Evolutionary conservation across 805 yeast species (phyloP).

Genomic region (Starmerella bombi): DNA sequence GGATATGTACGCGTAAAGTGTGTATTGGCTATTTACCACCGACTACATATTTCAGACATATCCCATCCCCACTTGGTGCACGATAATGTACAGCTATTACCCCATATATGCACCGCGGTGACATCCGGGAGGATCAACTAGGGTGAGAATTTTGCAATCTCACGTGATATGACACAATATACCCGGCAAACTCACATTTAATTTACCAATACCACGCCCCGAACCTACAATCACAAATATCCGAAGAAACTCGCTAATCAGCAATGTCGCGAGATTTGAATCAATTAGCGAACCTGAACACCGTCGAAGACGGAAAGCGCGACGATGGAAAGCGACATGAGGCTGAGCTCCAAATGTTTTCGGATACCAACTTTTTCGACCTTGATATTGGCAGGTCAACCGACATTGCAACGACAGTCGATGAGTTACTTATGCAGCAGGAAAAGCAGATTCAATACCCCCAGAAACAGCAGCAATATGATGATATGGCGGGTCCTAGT

Average conservation of each 20-base stretch:
- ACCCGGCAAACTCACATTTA: too few relatives aligned
- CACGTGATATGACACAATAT: slow-evolving; percentile 14
- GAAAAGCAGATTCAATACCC: slow-evolving; percentile 29
- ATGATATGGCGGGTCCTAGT: slow-evolving; percentile 15
- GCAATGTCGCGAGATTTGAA: slow-evolving; percentile 10
- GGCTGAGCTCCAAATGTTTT: slow-evolving; percentile 32
- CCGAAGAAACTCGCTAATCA: too few relatives aligned
- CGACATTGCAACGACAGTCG: slow-evolving; percentile 31
- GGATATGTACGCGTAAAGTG: too few relatives aligned
- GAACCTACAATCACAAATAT: too few relatives aligned
- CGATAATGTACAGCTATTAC: too few relatives aligned
- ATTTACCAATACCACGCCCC: too few relatives aligned
- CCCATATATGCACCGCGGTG: too few relatives aligned
- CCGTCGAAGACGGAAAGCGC: slow-evolving; percentile 12
- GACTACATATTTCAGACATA: too few relatives aligned
- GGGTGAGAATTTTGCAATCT: too few relatives aligned
- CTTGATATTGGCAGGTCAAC: slow-evolving; percentile 34
- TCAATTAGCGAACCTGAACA: slow-evolving; percentile 16
- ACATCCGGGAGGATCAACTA: too few relatives aligned
- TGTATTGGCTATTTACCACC: too few relatives aligned
- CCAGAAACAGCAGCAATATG: slow-evolving; percentile 19
- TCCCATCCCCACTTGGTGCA: too few relatives aligned
- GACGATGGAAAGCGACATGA: slow-evolving; percentile 18
- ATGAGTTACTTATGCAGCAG: slow-evolving; percentile 31
- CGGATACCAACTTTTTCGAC: slow-evolving; percentile 35